Base-by-base conservation (phyloP, 805 yeast genomes). In the Sugiyamaella chiloensis region DNA sequence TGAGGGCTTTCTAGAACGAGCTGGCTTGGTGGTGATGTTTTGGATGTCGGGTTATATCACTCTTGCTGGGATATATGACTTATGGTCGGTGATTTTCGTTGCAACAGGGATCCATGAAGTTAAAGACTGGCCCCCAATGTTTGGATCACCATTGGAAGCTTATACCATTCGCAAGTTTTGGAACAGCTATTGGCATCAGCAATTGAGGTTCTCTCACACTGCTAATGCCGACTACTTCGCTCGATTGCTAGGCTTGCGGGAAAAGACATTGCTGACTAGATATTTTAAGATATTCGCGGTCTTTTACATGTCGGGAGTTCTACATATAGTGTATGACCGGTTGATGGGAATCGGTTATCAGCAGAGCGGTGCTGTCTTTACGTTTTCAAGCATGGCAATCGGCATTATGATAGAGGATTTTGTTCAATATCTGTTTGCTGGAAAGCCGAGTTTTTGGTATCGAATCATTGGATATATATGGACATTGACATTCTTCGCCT, bases 351-450 rank as follows among this genome's bases (percentile, higher is more conserved):
- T 34, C 3, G 37, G 19, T 9, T 34, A 34, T 34, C 20, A 34
- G 12, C 12, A 12, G 20, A 16, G 21, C 3, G 37, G 37, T 12
- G 37, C 21, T 5, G 9, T 34, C 5, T 14, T 4, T 3, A 14
- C 20, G 14, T 34, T 34, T 19, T 9, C 37, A 12, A 34, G 37
- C 37, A 6, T 34, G 21, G 20, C 37, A 4, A 14, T 34, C 7
- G 37, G 37, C 14, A 34, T 34, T 4, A 34, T 34, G 37, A 34
- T 34, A 34, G 37, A 34, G 7, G 37, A 34, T 34, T 5, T 19
- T n/a, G 3, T 34, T 5, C 37, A 34, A 8, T 21, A 34, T 16
- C 5, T 34, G 16, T 34, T 34, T 19, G 4, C 16, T 12, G 21
- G 20, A 5, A 14, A 14, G 5, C 5, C 37, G 3, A 19, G 21